Base-by-base conservation (phyloP, 306 rosid genomes). In the Nissolia schottii region DNA sequence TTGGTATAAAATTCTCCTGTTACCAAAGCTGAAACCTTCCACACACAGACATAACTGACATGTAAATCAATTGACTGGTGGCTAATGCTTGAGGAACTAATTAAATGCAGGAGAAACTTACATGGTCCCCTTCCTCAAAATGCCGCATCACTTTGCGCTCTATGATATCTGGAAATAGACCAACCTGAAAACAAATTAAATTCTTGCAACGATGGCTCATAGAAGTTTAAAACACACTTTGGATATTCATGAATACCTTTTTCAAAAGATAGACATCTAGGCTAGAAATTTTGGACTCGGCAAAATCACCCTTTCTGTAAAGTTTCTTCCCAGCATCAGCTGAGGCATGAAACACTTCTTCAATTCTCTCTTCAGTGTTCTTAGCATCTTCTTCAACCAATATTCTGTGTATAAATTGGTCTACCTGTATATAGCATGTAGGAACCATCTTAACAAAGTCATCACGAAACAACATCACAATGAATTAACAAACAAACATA, bases 1-100 rank as follows among this genome's bases (percentile, higher is more conserved):
- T 89, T 91, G 3, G 97, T 86, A 77, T 93, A 93, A 84, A 93
- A 93, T 24, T 93, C 98, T 45, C 97, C 98, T 0, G 98, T 91
- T 71, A 93, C 84, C 76, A 93, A 63, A 50, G 98, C 98, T 35
- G 98, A 93, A 86, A 93, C 89, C 98, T 93, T 85, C 37, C 79
- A 35, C 67, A 29, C 54, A 75, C 18, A 73, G 32, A 59, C 53
- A 63, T 41, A 67, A 41, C 65, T 58, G 72, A 73, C 31, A 57
- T 24, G 40, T 20, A 48, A 46, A 64, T 64, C 75, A 20, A 71
- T 23, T 54, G 41, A 78, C 46, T 29, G 18, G 32, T 40, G 73
- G 37, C 23, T 40, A 67, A 28, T 31, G 53, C 64, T 73, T 24
- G 54, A 45, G 62, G 54, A 66, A 29, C 41, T 27, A 75, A 13